Percentiles rank a stretch among this genome's conserved stretches.
Conservation (phyloP, 192 early-diverging fungal genomes). For the Radiomyces spectabilis region DNA sequence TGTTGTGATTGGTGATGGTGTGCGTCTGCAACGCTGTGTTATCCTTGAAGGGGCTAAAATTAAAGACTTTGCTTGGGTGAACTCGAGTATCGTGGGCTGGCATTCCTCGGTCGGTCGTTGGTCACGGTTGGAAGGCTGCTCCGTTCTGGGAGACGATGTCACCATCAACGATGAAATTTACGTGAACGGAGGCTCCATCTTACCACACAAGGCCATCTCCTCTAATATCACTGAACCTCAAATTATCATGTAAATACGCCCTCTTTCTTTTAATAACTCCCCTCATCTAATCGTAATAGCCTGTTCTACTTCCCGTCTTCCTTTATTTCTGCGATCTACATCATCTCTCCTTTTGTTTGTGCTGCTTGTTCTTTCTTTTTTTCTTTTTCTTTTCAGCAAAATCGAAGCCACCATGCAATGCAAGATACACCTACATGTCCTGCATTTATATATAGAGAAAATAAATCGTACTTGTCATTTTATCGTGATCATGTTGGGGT, state of each 20-base stretch:
- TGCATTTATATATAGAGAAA: too few species aligned
- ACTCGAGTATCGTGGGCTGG: slow-evolving; percentile 92
- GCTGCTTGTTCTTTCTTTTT: too few species aligned
- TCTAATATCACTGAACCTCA: slow-evolving; percentile 83
- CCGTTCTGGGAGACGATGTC: slow-evolving; percentile 96
- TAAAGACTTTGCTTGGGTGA: slow-evolving; percentile 88
- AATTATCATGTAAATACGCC: slow-evolving; percentile 84
- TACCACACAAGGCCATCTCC: slow-evolving; percentile 93
- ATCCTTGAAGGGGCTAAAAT: slow-evolving; percentile 77
- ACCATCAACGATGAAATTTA: slow-evolving; percentile 89
- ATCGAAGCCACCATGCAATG: too few species aligned
- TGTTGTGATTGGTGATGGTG: slow-evolving; percentile 88
- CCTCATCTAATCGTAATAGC: neutral
- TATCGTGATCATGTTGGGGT: too few species aligned
- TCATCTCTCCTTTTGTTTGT: too few species aligned
- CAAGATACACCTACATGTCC: too few species aligned
- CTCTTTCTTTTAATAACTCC: neutral
- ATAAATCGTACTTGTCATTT: too few species aligned
- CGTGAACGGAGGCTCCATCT: slow-evolving; percentile 89
- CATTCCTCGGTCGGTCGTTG: slow-evolving; percentile 90
- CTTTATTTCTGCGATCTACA: too few species aligned
- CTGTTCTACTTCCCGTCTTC: too few species aligned
- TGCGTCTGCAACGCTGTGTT: slow-evolving; percentile 82
- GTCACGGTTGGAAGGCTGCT: slow-evolving; percentile 90
- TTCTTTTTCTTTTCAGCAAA: too few species aligned